Percentiles rank a stretch among this genome's conserved stretches.
phyloP scores from a whole-genome alignment of 2,329 filamentous ascomycete genomes.

The Cytospora paraplurivora region DNA sequence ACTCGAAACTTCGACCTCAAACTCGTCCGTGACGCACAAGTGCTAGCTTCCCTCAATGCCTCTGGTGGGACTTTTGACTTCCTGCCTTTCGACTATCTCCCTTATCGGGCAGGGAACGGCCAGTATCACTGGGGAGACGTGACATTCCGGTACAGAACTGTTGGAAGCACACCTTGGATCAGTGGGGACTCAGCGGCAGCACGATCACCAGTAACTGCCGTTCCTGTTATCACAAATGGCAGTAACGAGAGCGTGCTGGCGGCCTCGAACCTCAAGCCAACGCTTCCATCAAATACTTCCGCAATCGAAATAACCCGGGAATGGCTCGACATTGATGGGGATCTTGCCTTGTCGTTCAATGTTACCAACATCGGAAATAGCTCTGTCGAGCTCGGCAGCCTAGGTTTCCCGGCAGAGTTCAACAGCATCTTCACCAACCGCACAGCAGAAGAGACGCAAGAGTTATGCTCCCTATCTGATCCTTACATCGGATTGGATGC shows the following conservation, averaged over 20 bases:
- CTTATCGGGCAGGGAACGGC: slow-evolving; percentile 49
- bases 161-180: slow-evolving; percentile 45
- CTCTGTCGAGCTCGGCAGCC: slow-evolving; percentile 54
- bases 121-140: slow-evolving; percentile 63
- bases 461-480: slow-evolving; percentile 57
- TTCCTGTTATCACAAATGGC: slow-evolving; percentile 33
- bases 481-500: slow-evolving; percentile 63
- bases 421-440: slow-evolving; percentile 63
- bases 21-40: slow-evolving; percentile 48
- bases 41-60: slow-evolving; percentile 51
- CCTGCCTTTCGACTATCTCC: slow-evolving; percentile 53
- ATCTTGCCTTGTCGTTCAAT: slow-evolving; percentile 55
- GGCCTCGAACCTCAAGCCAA: slow-evolving; percentile 45
- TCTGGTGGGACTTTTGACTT: slow-evolving; percentile 52
- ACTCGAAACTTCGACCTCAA: slow-evolving; percentile 47
- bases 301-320: slow-evolving; percentile 52
- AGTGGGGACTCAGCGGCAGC: slow-evolving; percentile 48
- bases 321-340: slow-evolving; percentile 52
- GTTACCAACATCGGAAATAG: slow-evolving; percentile 47
- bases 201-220: slow-evolving; percentile 41
- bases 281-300: slow-evolving; percentile 39
- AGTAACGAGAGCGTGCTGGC: slow-evolving; percentile 37
- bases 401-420: slow-evolving; percentile 62
- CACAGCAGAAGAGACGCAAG: slow-evolving; percentile 49
- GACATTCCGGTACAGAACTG: slow-evolving; percentile 55